Percentiles rank a stretch among this genome's conserved stretches.
Conservation (phyloP, 768 basidiomycete genomes). For the Collybia mongolica region DNA sequence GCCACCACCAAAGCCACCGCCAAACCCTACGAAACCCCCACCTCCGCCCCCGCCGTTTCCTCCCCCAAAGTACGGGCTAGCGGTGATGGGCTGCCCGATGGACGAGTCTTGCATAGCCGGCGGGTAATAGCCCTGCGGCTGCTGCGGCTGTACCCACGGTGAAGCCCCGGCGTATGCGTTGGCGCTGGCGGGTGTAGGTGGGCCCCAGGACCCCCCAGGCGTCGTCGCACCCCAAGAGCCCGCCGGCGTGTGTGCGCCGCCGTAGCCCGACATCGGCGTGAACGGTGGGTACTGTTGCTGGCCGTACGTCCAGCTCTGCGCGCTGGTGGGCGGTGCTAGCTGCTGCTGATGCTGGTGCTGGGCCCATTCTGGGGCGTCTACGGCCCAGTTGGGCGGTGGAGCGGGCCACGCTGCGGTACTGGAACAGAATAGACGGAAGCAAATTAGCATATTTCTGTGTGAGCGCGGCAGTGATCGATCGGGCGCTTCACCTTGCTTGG, state of each 20-base stretch:
- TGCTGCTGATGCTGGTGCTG: not conserved
- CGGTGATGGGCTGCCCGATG: constrained; percentile 20
- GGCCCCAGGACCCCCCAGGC: constrained; percentile 16
- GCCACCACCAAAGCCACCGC: not conserved
- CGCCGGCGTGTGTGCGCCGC: constrained; percentile 17
- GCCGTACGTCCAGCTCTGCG: constrained; percentile 15
- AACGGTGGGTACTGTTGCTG: constrained; percentile 12
- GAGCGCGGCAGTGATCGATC: constrained; percentile 3
- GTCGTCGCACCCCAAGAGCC: constrained; percentile 17
- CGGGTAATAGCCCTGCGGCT: not conserved
- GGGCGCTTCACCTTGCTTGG: constrained; percentile 8
- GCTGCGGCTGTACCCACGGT: constrained; percentile 2
- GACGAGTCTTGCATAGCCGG: constrained; percentile 2
- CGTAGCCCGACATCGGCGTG: constrained; percentile 17
- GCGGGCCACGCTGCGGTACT: not conserved
- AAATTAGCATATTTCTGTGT: not conserved
- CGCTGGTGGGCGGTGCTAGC: constrained; percentile 4
- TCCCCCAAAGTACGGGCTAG: constrained; percentile 17
- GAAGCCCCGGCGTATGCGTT: not conserved
- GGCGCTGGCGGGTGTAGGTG: constrained; percentile 13
- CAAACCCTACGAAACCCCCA: not conserved
- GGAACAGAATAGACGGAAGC: not conserved
- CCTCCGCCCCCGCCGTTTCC: constrained; percentile 13
- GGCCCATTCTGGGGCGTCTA: not conserved
- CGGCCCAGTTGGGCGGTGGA: not conserved